A percentile compares a stretch with the other conserved stretches of the same genome.
These are phyloP conservation scores for maize (Zea mays) DNA, from an alignment of 176 grass and related monocot species.

Conservation along the genomic window DNA sequence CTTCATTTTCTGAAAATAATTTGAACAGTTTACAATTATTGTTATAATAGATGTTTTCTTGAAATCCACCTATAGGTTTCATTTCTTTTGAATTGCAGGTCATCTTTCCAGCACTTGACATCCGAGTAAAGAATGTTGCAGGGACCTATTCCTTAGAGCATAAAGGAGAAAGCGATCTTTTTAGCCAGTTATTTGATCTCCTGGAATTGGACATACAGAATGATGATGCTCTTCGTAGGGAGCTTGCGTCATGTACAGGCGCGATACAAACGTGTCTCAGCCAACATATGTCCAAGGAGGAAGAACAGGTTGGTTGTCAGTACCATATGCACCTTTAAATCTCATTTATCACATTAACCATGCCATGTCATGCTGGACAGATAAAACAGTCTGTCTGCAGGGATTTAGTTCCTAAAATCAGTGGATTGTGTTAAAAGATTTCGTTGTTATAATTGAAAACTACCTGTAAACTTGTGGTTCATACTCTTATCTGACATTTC, in stretches of 20 bases:
- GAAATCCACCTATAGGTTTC: slow-evolving; percentile 8
- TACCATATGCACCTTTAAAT: slow-evolving; percentile 28
- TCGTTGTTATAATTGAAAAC: slow-evolving; percentile 7
- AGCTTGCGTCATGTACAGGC: slow-evolving; percentile 90
- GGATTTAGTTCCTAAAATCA: slow-evolving; percentile 31
- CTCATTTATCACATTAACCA: slow-evolving; percentile 12
- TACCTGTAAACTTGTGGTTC: background rate
- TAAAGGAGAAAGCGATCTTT: slow-evolving; percentile 83
- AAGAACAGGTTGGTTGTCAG: slow-evolving; percentile 73
- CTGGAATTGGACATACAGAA: slow-evolving; percentile 64
- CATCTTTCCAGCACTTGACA: slow-evolving; percentile 98
- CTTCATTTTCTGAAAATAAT: background rate
- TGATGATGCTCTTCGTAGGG: slow-evolving; percentile 68
- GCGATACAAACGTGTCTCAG: slow-evolving; percentile 83
- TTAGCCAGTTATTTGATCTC: slow-evolving; percentile 67
- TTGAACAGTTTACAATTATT: slow-evolving; percentile 2
- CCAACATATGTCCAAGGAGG: slow-evolving; percentile 99
- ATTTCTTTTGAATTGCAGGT: slow-evolving; percentile 57
- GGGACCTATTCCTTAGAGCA: slow-evolving; percentile 93
- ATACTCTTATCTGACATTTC: slow-evolving; percentile 27
- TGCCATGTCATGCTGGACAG: background rate
- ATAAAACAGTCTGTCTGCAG: slow-evolving; percentile 2
- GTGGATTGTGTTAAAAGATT: slow-evolving; percentile 6
- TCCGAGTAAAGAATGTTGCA: slow-evolving; percentile 90
- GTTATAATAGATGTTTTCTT: background rate